A percentile compares a stretch with the other conserved stretches of the same genome.
Evolutionary conservation across 176 grass and related monocot species (phyloP).

Genomic region (Oryza punctata): DNA sequence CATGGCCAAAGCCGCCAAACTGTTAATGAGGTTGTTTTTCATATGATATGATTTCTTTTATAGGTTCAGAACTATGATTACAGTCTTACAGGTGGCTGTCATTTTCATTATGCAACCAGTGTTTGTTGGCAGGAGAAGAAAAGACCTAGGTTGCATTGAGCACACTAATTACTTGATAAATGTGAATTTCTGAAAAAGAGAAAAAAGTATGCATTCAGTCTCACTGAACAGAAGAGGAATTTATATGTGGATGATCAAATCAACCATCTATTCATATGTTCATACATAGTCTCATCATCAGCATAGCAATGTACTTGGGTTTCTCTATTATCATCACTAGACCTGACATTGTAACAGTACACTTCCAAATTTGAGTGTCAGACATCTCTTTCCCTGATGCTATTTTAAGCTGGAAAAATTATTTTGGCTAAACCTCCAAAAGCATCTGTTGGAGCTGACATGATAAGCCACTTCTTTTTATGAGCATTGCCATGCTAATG

Average conservation of each 20-base stretch:
- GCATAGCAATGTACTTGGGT: not conserved
- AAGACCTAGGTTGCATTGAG: not conserved
- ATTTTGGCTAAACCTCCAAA: not conserved
- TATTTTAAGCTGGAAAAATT: not conserved
- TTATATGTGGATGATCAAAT: slow-evolving; percentile 9
- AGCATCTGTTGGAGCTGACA: not conserved
- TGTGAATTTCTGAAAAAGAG: not conserved
- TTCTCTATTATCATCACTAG: not conserved
- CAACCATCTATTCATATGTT: not conserved
- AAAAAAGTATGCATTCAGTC: not conserved
- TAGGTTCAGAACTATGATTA: not conserved
- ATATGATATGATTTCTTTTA: not conserved
- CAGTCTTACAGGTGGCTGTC: slow-evolving; percentile 6
- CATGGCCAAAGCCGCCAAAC: slow-evolving; percentile 27
- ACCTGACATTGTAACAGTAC: not conserved
- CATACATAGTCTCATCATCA: not conserved
- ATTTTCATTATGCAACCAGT: slow-evolving; percentile 29
- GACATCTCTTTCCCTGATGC: not conserved
- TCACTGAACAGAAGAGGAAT: not conserved
- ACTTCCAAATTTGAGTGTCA: not conserved
- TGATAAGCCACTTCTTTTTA: not conserved
- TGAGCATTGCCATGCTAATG: not conserved
- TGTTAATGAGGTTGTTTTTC: not conserved
- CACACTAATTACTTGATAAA: not conserved
- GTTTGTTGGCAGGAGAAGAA: not conserved